phyloP scores from a whole-genome alignment of 1,139 yeast genomes.

The Scheffersomyces quercinus region DNA sequence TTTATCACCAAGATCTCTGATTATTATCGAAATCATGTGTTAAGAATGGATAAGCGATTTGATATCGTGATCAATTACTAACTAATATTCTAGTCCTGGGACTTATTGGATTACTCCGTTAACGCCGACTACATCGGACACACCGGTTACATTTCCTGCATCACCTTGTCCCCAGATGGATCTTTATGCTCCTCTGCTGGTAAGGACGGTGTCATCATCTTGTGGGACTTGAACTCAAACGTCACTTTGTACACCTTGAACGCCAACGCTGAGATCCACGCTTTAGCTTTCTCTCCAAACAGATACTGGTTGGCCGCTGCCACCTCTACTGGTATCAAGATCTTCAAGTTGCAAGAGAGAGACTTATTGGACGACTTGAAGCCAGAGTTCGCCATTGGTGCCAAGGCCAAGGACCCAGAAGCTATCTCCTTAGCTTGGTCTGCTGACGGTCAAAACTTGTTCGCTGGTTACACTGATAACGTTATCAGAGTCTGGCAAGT shows the following conservation, averaged over 20 bases:
- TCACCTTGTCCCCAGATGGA: slow-evolving; percentile 99
- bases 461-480: slow-evolving; percentile 99
- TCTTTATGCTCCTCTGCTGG: slow-evolving; percentile 99
- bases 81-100: slow-evolving; percentile 78
- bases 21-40: slow-evolving; percentile 15
- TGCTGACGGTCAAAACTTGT: slow-evolving; percentile 99
- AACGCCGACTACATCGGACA: slow-evolving; percentile 98
- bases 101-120: slow-evolving; percentile 80
- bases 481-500: slow-evolving; percentile 99
- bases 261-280: slow-evolving; percentile 96
- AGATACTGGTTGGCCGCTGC: slow-evolving; percentile 99
- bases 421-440: slow-evolving; percentile 99
- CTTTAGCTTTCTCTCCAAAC: slow-evolving; percentile 99
- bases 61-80: slow-evolving; percentile 24
- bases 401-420: slow-evolving; percentile 96
- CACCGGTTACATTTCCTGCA: slow-evolving; percentile 98
- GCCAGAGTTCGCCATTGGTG: slow-evolving; percentile 93
- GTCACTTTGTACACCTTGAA: slow-evolving; percentile 90
- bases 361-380: slow-evolving; percentile 95
- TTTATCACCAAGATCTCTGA: slow-evolving; percentile 99
- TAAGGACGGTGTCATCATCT: slow-evolving; percentile 98
- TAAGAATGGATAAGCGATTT: slow-evolving; percentile 3
- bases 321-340: slow-evolving; percentile 96
- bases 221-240: slow-evolving; percentile 95
- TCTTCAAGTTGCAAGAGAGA: slow-evolving; percentile 97